Conservation (phyloP, 495 filamentous ascomycete species). For the Daldinia vernicosa region DNA sequence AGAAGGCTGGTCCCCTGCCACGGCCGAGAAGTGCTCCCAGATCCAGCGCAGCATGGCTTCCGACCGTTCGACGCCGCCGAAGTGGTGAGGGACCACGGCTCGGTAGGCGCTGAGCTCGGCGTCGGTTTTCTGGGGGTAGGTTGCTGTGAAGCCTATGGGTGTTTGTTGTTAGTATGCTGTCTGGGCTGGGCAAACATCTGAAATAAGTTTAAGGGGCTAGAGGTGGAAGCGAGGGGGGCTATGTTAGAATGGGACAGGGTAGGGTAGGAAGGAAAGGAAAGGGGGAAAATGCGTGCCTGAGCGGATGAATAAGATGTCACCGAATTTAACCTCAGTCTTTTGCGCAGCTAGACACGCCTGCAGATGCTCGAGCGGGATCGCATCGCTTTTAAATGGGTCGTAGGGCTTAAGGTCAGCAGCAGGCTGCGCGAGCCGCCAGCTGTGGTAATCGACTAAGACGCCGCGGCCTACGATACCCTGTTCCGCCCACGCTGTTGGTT, state of each 20-base stretch:
- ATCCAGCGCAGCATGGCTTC: conserved; percentile 54
- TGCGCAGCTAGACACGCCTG: conserved; percentile 57
- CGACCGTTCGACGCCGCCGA: conserved; percentile 62
- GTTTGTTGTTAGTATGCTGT: not conserved
- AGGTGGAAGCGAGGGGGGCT: not conserved
- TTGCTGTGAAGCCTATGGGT: conserved; percentile 55
- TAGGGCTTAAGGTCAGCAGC: conserved; percentile 37
- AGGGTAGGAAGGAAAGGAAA: too few relatives aligned
- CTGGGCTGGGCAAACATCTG: not conserved
- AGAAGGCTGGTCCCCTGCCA: conserved; percentile 62
- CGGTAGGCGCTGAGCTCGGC: conserved; percentile 48
- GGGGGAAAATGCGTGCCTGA: not conserved
- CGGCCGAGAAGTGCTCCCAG: conserved; percentile 59
- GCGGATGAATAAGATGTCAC: conserved; percentile 65
- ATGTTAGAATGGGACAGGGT: not conserved
- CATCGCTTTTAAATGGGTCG: conserved; percentile 52
- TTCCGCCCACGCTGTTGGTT: conserved; percentile 53
- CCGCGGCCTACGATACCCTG: conserved; percentile 67
- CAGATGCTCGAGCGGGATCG: conserved; percentile 58
- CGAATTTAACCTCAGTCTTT: conserved; percentile 59
- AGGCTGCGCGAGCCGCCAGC: conserved; percentile 52
- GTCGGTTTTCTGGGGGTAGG: conserved; percentile 43
- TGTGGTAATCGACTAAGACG: conserved; percentile 66
- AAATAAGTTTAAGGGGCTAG: not conserved
- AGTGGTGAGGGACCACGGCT: conserved; percentile 47